Conservation (phyloP, 345 rosid genomes). For the Cardamine resedifolia region DNA sequence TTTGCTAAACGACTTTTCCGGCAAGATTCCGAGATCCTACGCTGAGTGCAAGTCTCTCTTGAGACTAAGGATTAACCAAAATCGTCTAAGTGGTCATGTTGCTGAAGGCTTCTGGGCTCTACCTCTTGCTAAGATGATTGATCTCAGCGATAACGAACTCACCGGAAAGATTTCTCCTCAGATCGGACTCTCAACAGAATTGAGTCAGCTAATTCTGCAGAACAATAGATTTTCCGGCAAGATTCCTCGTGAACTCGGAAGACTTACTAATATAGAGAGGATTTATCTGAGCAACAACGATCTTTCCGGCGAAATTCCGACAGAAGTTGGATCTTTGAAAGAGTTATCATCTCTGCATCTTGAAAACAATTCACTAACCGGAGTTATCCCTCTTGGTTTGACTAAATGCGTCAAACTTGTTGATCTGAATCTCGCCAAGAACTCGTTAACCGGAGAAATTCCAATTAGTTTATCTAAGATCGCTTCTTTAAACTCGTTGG, state of each 20-base stretch:
- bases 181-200: constrained; percentile 48
- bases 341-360: constrained; percentile 69
- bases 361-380: constrained; percentile 63
- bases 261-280: constrained; percentile 53
- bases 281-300: constrained; percentile 56
- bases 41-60: constrained; percentile 56
- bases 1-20: constrained; percentile 61
- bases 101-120: constrained; percentile 65
- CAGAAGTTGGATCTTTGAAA: constrained; percentile 50
- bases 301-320: constrained; percentile 61
- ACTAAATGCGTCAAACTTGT: constrained; percentile 56
- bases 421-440: constrained; percentile 73
- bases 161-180: constrained; percentile 55
- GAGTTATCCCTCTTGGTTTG: constrained; percentile 56
- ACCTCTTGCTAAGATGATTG: constrained; percentile 59
- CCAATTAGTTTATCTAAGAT: constrained; percentile 47
- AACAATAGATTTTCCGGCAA: constrained; percentile 70
- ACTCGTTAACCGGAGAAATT: constrained; percentile 60
- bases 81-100: constrained; percentile 60
- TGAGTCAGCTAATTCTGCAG: constrained; percentile 54
- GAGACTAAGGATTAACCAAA: constrained; percentile 65
- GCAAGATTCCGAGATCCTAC: constrained; percentile 64
- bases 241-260: constrained; percentile 66
- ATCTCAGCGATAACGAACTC: constrained; percentile 66
- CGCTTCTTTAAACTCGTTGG: constrained; percentile 66